Percentiles rank a stretch among this genome's conserved stretches.
Evolutionary conservation across 192 early-diverging fungal genomes (phyloP).

Genomic region (Backusella psychrophila): DNA sequence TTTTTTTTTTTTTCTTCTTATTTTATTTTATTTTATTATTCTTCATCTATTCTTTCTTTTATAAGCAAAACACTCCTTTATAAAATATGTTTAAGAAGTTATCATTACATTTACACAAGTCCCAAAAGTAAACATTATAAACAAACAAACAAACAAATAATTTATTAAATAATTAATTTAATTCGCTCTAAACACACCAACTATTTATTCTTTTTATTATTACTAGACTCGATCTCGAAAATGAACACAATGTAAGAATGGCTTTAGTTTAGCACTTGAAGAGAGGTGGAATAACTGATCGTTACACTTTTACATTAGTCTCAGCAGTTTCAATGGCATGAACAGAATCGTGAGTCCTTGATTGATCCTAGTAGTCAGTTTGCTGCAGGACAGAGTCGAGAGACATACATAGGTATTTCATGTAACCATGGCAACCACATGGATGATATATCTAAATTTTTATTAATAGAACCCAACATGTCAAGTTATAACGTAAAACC

Average conservation of each 20-base stretch:
- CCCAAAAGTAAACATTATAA: not conserved
- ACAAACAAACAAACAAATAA: not conserved
- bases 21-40: no score
- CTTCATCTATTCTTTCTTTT: no score
- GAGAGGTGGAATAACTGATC: not conserved
- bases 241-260: not conserved
- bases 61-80: not conserved
- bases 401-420: not conserved
- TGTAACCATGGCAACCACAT: not conserved
- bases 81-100: not conserved
- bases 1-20: no score
- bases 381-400: not conserved
- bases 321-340: not conserved
- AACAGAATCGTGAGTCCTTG: not conserved
- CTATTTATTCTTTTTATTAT: not conserved
- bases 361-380: not conserved
- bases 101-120: not conserved
- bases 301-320: not conserved
- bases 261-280: not conserved
- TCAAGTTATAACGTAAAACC: slow-evolving; percentile 1
- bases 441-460: not conserved
- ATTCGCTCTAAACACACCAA: not conserved
- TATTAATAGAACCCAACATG: not conserved
- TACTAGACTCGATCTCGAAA: slow-evolving; percentile 1
- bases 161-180: not conserved